These are phyloP conservation scores for Tolypocladium tropicale DNA, from an alignment of 2,329 filamentous ascomycete genomes.

Conservation along the genomic window DNA sequence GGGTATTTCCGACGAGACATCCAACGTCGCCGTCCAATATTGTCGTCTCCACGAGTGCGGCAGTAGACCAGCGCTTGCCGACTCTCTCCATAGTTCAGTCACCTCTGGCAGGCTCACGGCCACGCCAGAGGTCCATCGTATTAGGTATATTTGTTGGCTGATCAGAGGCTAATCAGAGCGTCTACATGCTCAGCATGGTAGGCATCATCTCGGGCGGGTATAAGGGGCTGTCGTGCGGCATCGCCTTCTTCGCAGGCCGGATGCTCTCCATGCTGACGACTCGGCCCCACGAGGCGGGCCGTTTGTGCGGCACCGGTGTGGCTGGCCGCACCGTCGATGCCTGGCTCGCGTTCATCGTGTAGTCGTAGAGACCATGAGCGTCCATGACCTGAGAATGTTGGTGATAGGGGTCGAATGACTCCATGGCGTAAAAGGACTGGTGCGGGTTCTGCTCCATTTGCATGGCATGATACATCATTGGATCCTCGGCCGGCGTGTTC, in stretches of 20 bases:
- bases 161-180: background rate
- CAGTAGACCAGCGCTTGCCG: background rate
- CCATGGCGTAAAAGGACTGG: conserved; percentile 12
- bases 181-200: conserved; percentile 15
- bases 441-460: conserved; percentile 19
- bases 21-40: background rate
- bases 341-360: conserved; percentile 14
- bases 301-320: conserved; percentile 27
- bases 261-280: conserved; percentile 26
- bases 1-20: background rate
- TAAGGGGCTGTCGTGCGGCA: conserved; percentile 17
- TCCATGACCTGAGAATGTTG: conserved; percentile 6
- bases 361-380: conserved; percentile 12
- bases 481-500: conserved; percentile 19
- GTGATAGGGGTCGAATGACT: conserved; percentile 7
- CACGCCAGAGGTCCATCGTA: background rate
- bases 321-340: conserved; percentile 20
- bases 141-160: background rate
- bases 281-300: conserved; percentile 28
- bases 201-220: conserved; percentile 11
- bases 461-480: conserved; percentile 20
- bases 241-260: conserved; percentile 24
- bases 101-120: background rate
- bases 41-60: background rate
- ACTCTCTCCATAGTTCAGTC: background rate